These are phyloP conservation scores for Sextonia rubra DNA, from an alignment of 164 flowering plant genomes.

Conservation along the genomic window DNA sequence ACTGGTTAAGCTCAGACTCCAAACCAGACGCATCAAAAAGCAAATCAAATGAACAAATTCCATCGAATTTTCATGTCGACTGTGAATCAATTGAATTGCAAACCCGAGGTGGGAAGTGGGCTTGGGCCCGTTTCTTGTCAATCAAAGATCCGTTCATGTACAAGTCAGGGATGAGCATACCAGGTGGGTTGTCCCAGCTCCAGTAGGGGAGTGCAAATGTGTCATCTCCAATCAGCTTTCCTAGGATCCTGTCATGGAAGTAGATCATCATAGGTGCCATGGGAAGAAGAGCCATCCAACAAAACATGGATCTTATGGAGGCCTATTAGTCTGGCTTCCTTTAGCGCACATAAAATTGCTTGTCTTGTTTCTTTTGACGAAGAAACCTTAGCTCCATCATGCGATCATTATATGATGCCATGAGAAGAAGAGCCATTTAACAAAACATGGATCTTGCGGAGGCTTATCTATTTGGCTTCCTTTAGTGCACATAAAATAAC, in stretches of 20 bases:
- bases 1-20: too few species aligned
- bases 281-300: constrained; percentile 13
- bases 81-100: too few species aligned
- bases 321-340: too few species aligned
- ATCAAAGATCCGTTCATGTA: background rate
- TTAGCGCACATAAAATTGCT: too few species aligned
- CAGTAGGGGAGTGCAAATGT: constrained; percentile 11
- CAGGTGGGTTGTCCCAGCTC: constrained; percentile 6
- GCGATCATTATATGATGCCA: background rate
- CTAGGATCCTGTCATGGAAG: constrained; percentile 11
- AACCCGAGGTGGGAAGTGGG: constrained; percentile 1
- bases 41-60: too few species aligned
- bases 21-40: too few species aligned
- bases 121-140: background rate
- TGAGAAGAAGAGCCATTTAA: constrained; percentile 5
- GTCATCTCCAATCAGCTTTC: constrained; percentile 9
- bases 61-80: too few species aligned
- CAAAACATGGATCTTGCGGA: too few species aligned
- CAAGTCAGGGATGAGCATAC: constrained; percentile 5
- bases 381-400: too few species aligned
- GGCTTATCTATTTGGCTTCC: too few species aligned
- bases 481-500: too few species aligned
- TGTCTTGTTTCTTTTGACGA: too few species aligned
- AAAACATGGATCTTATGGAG: background rate
- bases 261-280: constrained; percentile 9